A percentile compares a stretch with the other conserved stretches of the same genome.
phyloP scores from a whole-genome alignment of 805 yeast species.

The Teunomyces gatunensis region DNA sequence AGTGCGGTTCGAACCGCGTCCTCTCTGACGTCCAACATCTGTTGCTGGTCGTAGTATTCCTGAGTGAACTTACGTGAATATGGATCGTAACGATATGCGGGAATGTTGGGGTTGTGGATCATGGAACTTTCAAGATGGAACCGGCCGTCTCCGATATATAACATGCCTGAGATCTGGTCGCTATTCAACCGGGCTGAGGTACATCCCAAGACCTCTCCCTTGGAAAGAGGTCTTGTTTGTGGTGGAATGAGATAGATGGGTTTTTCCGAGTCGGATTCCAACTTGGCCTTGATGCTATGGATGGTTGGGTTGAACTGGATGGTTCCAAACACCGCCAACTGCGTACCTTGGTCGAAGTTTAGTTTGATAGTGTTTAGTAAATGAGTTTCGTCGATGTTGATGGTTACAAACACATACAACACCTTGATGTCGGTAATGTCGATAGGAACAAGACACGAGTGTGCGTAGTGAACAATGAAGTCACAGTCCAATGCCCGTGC shows the following conservation, averaged over 20 bases:
- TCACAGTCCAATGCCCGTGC: conserved; percentile 93
- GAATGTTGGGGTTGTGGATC: conserved; percentile 93
- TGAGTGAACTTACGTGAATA: conserved; percentile 87
- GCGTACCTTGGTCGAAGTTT: conserved; percentile 63
- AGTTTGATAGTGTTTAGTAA: conserved; percentile 69
- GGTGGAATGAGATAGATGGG: conserved; percentile 74
- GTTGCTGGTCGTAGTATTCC: conserved; percentile 84
- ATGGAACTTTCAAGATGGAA: conserved; percentile 94
- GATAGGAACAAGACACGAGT: conserved; percentile 93
- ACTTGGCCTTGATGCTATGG: conserved; percentile 66
- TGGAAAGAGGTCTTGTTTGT: conserved; percentile 87
- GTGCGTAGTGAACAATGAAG: conserved; percentile 94
- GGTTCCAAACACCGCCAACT: conserved; percentile 87
- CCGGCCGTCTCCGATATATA: conserved; percentile 94
- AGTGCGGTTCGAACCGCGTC: conserved; percentile 69
- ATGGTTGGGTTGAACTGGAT: conserved; percentile 96
- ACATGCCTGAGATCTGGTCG: conserved; percentile 69
- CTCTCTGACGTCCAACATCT: conserved; percentile 69
- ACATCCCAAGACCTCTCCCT: conserved; percentile 95
- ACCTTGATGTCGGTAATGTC: conserved; percentile 90
- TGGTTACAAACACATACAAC: conserved; percentile 92
- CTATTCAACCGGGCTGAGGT: conserved; percentile 80
- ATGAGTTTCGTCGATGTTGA: conserved; percentile 81
- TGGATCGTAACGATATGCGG: conserved; percentile 94
- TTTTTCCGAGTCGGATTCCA: conserved; percentile 48